phyloP scores from a whole-genome alignment of 208 protist species.

The Leishmania arabica region DNA sequence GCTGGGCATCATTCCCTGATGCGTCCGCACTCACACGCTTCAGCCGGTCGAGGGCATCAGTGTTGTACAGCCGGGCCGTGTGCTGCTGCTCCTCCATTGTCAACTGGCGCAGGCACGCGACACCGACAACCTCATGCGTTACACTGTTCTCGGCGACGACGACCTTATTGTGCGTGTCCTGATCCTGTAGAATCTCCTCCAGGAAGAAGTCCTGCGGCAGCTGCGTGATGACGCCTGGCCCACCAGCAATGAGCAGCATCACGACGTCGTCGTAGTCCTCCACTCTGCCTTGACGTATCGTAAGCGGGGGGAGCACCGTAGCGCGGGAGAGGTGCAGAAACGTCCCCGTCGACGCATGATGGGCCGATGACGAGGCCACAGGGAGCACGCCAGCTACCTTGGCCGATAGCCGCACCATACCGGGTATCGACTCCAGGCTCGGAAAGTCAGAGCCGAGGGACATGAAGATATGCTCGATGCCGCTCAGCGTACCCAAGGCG shows the following conservation, averaged over 20 bases:
- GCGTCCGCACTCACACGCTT: constrained; percentile 27
- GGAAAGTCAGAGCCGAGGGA: constrained; percentile 9
- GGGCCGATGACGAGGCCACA: not conserved
- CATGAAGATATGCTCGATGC: constrained; percentile 49
- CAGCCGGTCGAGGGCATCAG: constrained; percentile 73
- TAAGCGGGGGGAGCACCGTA: constrained; percentile 48
- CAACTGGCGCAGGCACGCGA: constrained; percentile 74
- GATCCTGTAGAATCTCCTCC: constrained; percentile 87
- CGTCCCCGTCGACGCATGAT: not conserved
- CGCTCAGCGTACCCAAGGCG: constrained; percentile 46
- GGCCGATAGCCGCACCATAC: constrained; percentile 8
- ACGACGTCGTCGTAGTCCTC: constrained; percentile 93
- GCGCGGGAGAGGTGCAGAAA: constrained; percentile 45
- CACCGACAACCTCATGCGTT: constrained; percentile 76
- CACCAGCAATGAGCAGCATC: constrained; percentile 62
- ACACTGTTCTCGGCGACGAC: constrained; percentile 76
- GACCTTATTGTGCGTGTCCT: constrained; percentile 79
- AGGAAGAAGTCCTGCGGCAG: constrained; percentile 81
- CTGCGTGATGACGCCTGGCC: constrained; percentile 68
- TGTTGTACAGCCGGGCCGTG: constrained; percentile 68
- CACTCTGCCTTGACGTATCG: constrained; percentile 72
- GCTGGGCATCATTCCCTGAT: constrained; percentile 15
- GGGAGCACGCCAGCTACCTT: not conserved
- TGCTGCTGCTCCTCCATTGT: constrained; percentile 63
- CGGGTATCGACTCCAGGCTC: constrained; percentile 1